Conservation (phyloP, 805 yeast species). For the Tetrapisispora taiwanensis region DNA sequence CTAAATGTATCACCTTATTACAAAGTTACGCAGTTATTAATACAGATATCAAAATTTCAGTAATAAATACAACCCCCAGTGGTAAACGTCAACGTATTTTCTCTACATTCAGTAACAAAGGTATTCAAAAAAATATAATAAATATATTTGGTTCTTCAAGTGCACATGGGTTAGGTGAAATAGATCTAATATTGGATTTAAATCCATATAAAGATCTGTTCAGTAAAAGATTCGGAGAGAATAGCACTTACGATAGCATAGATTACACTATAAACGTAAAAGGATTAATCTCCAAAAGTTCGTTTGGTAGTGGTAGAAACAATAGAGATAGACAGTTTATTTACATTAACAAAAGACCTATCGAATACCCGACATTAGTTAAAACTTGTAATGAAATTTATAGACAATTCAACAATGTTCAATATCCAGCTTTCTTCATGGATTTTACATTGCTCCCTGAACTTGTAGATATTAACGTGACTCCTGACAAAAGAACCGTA, state of each 20-base stretch:
- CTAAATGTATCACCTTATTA: slow-evolving; percentile 50
- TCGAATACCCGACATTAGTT: slow-evolving; percentile 42
- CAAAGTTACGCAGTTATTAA: slow-evolving; percentile 60
- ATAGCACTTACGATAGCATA: slow-evolving; percentile 8
- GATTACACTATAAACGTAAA: slow-evolving; percentile 31
- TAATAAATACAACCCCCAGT: slow-evolving; percentile 40
- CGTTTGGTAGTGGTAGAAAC: slow-evolving; percentile 70
- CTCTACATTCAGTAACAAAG: slow-evolving; percentile 44
- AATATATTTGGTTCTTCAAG: slow-evolving; percentile 65
- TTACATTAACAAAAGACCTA: slow-evolving; percentile 71
- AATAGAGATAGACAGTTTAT: slow-evolving; percentile 66
- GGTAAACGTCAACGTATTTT: slow-evolving; percentile 46
- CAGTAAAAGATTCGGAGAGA: slow-evolving; percentile 9
- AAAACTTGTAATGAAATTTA: slow-evolving; percentile 66
- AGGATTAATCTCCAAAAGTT: slow-evolving; percentile 67
- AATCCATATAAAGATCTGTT: slow-evolving; percentile 22
- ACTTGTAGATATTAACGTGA: slow-evolving; percentile 71
- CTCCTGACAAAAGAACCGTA: slow-evolving; percentile 80
- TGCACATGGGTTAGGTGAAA: slow-evolving; percentile 43
- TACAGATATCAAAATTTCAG: slow-evolving; percentile 47
- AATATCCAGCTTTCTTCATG: slow-evolving; percentile 59
- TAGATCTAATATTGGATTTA: slow-evolving; percentile 36
- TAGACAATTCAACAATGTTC: slow-evolving; percentile 58
- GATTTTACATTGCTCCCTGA: slow-evolving; percentile 45
- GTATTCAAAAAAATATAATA: slow-evolving; percentile 47